Evolutionary conservation across 2,329 filamentous ascomycete species (phyloP).

Genomic region (Aspergillus sp.): DNA sequence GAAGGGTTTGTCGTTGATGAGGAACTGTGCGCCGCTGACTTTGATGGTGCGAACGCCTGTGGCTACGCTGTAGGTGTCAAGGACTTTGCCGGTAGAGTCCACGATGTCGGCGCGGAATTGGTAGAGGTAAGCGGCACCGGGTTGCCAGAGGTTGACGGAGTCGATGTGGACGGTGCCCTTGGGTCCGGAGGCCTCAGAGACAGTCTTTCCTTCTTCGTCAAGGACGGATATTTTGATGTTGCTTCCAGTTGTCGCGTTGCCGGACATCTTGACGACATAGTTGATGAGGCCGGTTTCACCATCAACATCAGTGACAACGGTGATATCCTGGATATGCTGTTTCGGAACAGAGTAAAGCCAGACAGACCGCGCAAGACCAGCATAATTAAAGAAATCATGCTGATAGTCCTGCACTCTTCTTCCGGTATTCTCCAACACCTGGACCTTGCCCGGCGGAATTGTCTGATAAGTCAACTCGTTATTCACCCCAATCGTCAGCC

Average conservation of each 20-base stretch:
- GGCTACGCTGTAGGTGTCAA: slow-evolving; percentile 17
- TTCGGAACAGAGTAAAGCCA: slow-evolving; percentile 20
- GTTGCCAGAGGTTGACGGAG: slow-evolving; percentile 19
- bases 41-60: slow-evolving; percentile 17
- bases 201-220: neutral
- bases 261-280: slow-evolving; percentile 2
- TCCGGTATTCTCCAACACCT: slow-evolving; percentile 6
- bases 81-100: neutral
- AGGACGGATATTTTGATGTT: neutral
- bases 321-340: slow-evolving; percentile 17
- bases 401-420: slow-evolving; percentile 18
- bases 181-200: slow-evolving; percentile 1
- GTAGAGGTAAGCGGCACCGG: slow-evolving; percentile 22
- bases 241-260: neutral
- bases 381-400: slow-evolving; percentile 28
- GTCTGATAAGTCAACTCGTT: slow-evolving; percentile 24
- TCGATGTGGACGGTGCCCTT: slow-evolving; percentile 10
- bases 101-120: slow-evolving; percentile 14
- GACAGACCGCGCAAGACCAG: slow-evolving; percentile 22
- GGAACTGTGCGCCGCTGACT: slow-evolving; percentile 14
- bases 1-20: slow-evolving; percentile 22
- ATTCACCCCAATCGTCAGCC: slow-evolving; percentile 25
- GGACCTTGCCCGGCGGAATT: slow-evolving; percentile 19
- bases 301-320: slow-evolving; percentile 14
- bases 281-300: neutral